Evolutionary conservation across 257 asterid genomes (phyloP), one percentile per base, ranked within the genome.

Genomic region (Capsicum rhomboideum): DNA sequence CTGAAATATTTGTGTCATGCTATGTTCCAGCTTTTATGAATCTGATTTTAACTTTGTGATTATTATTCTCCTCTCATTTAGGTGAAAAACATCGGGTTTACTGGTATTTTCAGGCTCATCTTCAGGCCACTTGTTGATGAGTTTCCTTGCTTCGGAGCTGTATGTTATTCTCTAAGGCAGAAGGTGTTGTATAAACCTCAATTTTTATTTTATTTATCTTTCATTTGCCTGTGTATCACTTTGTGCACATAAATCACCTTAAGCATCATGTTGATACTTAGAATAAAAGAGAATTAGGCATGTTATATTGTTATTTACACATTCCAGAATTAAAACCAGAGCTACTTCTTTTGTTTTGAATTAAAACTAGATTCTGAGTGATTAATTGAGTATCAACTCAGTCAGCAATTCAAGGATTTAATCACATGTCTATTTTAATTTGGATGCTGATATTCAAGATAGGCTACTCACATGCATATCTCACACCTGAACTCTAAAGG

Each of bases 61-160:
- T 46, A 4, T 75, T 75, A 23, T 23, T 75, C 61, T 75, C 42
- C 63, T 82, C 84, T 83, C 52, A 7, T 82, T 84, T 81, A 94
- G 99, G 98, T 97, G 6, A 95, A 95, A 85, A 93, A 97, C 82
- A 92, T 97, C 52, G 95, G 89, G 82, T 97, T 97, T 74, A 93
- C 98, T 3, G 98, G 99, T 42, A 90, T 97, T 81, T 97, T 97
- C 88, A 90, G 99, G 92, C 79, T 97, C 72, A 95, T 97, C 42
- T 93, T 97, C 92, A 93, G 92, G 81, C 99, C 99, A 42, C 87
- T 97, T 63, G 98, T 90, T 3, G 92, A 91, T 17, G 99, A 95
- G n/a, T n/a, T n/a, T n/a, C n/a, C n/a, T n/a, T n/a, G n/a, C n/a
- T n/a, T n/a, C n/a, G n/a, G n/a, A n/a, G 98, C 98, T 82, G 91